Evolutionary conservation across 768 basidiomycete genomes (phyloP), one percentile per base, ranked within the genome.

Genomic region (Mycena belliarum): DNA sequence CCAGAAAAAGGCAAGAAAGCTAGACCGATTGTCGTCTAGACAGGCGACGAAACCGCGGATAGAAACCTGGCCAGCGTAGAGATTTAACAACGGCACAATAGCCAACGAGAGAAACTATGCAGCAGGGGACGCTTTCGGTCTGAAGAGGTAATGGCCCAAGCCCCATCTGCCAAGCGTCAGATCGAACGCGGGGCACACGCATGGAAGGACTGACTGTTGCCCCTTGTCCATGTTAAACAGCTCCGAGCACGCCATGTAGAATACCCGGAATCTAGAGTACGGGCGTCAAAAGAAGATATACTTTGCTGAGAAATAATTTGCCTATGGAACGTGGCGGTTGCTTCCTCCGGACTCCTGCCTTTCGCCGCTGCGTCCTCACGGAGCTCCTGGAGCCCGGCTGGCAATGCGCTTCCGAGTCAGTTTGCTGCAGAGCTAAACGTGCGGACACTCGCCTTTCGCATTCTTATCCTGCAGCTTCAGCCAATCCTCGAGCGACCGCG

Each of bases 231-330:
- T 72, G 14, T 73, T 82, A 67, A 89, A 91, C 47, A 89, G 74
- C 66, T 89, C 88, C 1, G 84, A 83, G 63, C 85, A 87, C 11
- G 87, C 85, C 69, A 89, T 78, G 66, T 86, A 89, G 69, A 89
- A 89, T 12, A 88, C 84, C 16, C 87, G 75, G 68, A 87, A 88
- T 59, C 85, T 38, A n/a, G 18, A 52, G 28, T 16, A 28, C 26
- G 26, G 14, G 24, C 20, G 21, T 44, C 25, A 21, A 29, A 18
- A 29, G n/a, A 21, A 12, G 50, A 25, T 32, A 24, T 10, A 44
- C 45, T 33, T 29, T 15, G 2, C 12, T 35, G 58, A 24, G 32
- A 29, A 15, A 26, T 15, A 8, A 79, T 81, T 38, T 3, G 37
- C 37, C 37, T 72, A 61, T 85, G 80, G 66, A 84, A 90, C 26